phyloP scores from a whole-genome alignment of 1,284 basidiomycete genomes.

The Sutorius eximius region DNA sequence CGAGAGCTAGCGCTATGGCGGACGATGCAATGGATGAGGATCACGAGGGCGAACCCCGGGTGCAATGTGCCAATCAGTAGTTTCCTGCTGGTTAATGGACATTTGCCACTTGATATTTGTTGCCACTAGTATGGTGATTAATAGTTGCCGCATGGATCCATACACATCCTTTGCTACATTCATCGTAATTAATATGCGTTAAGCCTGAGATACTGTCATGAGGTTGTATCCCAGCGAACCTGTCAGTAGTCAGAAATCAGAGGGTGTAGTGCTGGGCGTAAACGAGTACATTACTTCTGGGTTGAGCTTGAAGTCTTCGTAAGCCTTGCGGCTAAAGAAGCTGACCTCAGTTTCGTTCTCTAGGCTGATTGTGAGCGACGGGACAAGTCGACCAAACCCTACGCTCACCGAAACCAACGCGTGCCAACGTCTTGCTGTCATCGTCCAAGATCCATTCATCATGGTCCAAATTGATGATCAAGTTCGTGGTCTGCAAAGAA shows the following conservation, averaged over 20 bases:
- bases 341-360: constrained; percentile 95
- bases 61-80: constrained; percentile 84
- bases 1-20: constrained; percentile 54
- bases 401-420: constrained; percentile 72
- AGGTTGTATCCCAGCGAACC: constrained; percentile 31
- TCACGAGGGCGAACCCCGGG: constrained; percentile 67
- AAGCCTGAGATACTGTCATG: constrained; percentile 13
- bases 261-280: background rate
- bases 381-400: background rate
- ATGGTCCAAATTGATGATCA: constrained; percentile 93
- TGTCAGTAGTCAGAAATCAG: constrained; percentile 2
- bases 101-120: constrained; percentile 19
- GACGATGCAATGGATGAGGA: constrained; percentile 88
- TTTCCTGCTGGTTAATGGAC: constrained; percentile 16
- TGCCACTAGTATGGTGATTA: constrained; percentile 19
- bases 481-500: constrained; percentile 74
- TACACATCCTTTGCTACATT: constrained; percentile 30
- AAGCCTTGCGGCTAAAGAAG: constrained; percentile 78
- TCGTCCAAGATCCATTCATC: constrained; percentile 89
- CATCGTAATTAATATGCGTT: constrained; percentile 32
- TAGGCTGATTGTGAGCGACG: constrained; percentile 36
- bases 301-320: constrained; percentile 78
- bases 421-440: constrained; percentile 60
- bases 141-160: constrained; percentile 27
- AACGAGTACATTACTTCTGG: constrained; percentile 60